phyloP scores from a whole-genome alignment of 2,329 filamentous ascomycete genomes.

The Aschersonia sp. region DNA sequence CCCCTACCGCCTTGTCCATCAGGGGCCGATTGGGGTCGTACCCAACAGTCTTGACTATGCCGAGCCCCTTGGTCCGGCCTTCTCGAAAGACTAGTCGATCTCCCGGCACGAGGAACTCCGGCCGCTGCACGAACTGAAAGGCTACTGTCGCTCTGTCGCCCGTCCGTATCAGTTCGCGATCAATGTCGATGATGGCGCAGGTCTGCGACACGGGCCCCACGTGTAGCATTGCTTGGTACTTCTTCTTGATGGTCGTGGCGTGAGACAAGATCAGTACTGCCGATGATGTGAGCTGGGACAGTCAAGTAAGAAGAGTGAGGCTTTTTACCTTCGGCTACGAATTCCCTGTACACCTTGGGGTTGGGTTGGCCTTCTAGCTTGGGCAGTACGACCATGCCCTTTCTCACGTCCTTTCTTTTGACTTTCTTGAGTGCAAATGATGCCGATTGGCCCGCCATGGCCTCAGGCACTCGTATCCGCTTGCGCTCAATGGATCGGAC shows the following conservation, averaged over 20 bases:
- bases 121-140: conserved; percentile 86
- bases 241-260: conserved; percentile 90
- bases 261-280: conserved; percentile 71
- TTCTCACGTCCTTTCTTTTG: conserved; percentile 80
- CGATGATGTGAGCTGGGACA: background rate
- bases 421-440: conserved; percentile 84
- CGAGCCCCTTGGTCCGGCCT: conserved; percentile 85
- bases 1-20: conserved; percentile 6
- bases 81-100: conserved; percentile 89
- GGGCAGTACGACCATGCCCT: conserved; percentile 93
- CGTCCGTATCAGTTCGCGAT: conserved; percentile 87
- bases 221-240: conserved; percentile 97
- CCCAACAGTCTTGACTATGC: conserved; percentile 82
- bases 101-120: conserved; percentile 80
- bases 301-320: background rate
- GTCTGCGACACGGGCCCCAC: conserved; percentile 92
- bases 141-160: conserved; percentile 90
- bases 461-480: conserved; percentile 74
- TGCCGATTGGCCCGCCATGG: conserved; percentile 81
- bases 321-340: conserved; percentile 56
- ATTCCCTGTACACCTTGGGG: conserved; percentile 61
- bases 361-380: conserved; percentile 59
- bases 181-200: conserved; percentile 93
- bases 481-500: conserved; percentile 93
- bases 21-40: conserved; percentile 56